phyloP scores from a whole-genome alignment of 441 rosid species.

The Iberis amara region DNA sequence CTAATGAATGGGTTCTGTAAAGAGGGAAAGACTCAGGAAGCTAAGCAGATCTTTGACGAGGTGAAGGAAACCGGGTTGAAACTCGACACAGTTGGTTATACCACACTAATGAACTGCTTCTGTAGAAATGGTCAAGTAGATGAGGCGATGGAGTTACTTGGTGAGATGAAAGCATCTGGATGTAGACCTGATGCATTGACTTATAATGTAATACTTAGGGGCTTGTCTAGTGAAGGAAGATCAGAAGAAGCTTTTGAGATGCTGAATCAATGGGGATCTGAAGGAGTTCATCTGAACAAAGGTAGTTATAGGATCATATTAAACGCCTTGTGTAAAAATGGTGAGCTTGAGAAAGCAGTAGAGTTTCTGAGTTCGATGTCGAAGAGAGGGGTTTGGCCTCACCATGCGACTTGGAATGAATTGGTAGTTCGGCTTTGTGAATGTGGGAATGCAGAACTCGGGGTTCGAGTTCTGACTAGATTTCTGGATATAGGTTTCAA shows the following conservation, averaged over 20 bases:
- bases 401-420: constrained; percentile 71
- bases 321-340: constrained; percentile 50
- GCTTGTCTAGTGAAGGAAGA: constrained; percentile 59
- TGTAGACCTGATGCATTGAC: constrained; percentile 68
- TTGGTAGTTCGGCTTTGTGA: constrained; percentile 49
- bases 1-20: constrained; percentile 66
- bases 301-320: constrained; percentile 74
- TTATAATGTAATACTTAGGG: constrained; percentile 63
- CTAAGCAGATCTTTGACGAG: constrained; percentile 47
- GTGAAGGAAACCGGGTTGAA: constrained; percentile 53
- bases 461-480: constrained; percentile 37
- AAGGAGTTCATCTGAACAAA: constrained; percentile 62
- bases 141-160: constrained; percentile 54
- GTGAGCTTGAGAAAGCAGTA: constrained; percentile 53
- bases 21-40: constrained; percentile 58
- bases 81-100: constrained; percentile 61
- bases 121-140: constrained; percentile 46
- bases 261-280: constrained; percentile 44
- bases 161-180: constrained; percentile 56
- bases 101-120: constrained; percentile 61
- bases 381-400: constrained; percentile 53
- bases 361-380: constrained; percentile 55
- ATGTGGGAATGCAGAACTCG: constrained; percentile 47
- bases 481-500: constrained; percentile 54
- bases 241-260: constrained; percentile 51